Percentiles rank a stretch among this genome's conserved stretches.
Conservation (phyloP, 2,329 filamentous ascomycete species). For the Diaporthe batatas region DNA sequence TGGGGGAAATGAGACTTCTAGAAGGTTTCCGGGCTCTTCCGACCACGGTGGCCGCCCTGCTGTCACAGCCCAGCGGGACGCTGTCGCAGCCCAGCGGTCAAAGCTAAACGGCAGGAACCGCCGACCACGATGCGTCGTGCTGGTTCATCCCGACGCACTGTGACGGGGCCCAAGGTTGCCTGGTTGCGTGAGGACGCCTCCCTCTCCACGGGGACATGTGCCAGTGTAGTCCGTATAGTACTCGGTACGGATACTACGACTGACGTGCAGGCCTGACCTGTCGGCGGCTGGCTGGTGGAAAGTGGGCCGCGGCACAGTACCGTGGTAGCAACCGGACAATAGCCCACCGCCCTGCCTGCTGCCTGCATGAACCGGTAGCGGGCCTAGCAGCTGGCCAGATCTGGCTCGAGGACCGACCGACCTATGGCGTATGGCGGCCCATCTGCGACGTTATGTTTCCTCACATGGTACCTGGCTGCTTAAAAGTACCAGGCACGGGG, state of each 20-base stretch:
- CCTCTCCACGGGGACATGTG: neutral
- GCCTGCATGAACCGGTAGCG: conserved; percentile 25
- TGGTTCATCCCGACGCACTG: conserved; percentile 21
- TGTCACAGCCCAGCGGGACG: conserved; percentile 23
- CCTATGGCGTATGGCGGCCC: neutral
- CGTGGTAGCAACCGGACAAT: conserved; percentile 28
- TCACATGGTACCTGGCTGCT: too few relatives aligned
- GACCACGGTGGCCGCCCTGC: conserved; percentile 3
- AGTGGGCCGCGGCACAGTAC: conserved; percentile 6
- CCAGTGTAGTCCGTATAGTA: too few relatives aligned
- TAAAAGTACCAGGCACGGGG: too few relatives aligned
- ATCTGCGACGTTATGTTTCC: neutral
- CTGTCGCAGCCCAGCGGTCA: conserved; percentile 26
- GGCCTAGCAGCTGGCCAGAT: conserved; percentile 5
- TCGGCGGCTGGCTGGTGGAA: too few relatives aligned
- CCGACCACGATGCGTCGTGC: conserved; percentile 19
- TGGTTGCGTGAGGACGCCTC: neutral
- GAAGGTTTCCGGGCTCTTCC: conserved; percentile 30
- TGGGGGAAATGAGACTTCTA: conserved; percentile 16
- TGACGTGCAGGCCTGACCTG: conserved; percentile 31
- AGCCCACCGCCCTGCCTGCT: neutral
- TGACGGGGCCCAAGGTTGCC: neutral
- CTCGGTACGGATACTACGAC: neutral
- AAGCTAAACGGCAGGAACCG: conserved; percentile 27
- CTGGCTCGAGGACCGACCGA: neutral